These are phyloP conservation scores for Sporothrix dimorphospora DNA, from an alignment of 2,329 filamentous ascomycete species.

Conservation along the genomic window DNA sequence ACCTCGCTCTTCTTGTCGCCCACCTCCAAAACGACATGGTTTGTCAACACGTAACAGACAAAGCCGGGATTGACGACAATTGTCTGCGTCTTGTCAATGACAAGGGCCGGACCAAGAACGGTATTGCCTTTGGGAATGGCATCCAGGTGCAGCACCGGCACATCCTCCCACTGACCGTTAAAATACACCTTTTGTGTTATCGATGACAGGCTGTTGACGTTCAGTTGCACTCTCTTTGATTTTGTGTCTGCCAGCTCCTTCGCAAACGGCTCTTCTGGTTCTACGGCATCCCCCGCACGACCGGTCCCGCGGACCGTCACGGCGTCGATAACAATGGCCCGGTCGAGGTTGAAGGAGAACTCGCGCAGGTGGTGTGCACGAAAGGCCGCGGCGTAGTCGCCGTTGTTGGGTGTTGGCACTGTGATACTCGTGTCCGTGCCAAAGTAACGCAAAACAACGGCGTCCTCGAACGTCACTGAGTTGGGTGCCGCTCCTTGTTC, in stretches of 20 bases:
- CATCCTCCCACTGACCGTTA: conserved; percentile 70
- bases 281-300: background rate
- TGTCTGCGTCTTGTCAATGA: conserved; percentile 86
- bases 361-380: conserved; percentile 86
- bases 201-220: conserved; percentile 58
- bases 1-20: background rate
- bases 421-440: conserved; percentile 88
- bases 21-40: background rate
- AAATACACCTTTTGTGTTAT: conserved; percentile 79
- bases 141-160: conserved; percentile 31
- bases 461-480: conserved; percentile 38
- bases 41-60: background rate
- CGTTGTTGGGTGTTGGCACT: conserved; percentile 53
- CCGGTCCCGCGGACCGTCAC: conserved; percentile 75
- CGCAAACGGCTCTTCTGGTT: conserved; percentile 58
- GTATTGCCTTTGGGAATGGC: conserved; percentile 33
- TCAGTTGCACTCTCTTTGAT: background rate
- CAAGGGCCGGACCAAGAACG: conserved; percentile 71
- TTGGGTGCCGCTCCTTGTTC: background rate
- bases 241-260: background rate
- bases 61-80: conserved; percentile 49
- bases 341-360: conserved; percentile 85
- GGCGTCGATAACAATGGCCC: conserved; percentile 88
- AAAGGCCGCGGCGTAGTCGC: conserved; percentile 80
- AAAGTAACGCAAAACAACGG: conserved; percentile 88